These are phyloP conservation scores for Candida nonsorbophila DNA, from an alignment of 805 yeast genomes.

Conservation along the genomic window DNA sequence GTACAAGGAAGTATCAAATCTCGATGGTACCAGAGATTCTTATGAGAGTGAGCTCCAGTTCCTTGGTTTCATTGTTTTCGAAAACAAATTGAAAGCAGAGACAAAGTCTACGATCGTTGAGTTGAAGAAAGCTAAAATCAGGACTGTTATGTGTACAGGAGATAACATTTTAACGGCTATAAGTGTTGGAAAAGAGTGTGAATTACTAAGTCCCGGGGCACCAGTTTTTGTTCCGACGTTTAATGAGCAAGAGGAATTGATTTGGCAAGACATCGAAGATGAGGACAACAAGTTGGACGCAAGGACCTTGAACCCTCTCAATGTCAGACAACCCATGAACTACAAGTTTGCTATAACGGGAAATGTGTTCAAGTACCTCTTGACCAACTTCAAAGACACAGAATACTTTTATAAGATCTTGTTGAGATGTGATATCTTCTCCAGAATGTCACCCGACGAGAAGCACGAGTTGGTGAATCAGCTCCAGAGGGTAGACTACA, in stretches of 20 bases:
- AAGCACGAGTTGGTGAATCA: slow-evolving; percentile 92
- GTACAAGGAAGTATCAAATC: slow-evolving; percentile 39
- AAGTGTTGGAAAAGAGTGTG: slow-evolving; percentile 86
- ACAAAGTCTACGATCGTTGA: slow-evolving; percentile 58
- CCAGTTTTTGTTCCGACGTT: slow-evolving; percentile 52
- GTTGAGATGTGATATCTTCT: slow-evolving; percentile 72
- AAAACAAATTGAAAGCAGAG: slow-evolving; percentile 75
- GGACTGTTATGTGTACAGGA: slow-evolving; percentile 96
- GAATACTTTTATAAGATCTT: slow-evolving; percentile 49
- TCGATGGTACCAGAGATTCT: slow-evolving; percentile 47
- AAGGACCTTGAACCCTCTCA: slow-evolving; percentile 49
- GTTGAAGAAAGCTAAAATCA: slow-evolving; percentile 61
- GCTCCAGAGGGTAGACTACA: slow-evolving; percentile 77
- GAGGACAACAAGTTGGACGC: slow-evolving; percentile 56
- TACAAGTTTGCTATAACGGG: slow-evolving; percentile 87
- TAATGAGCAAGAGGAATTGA: slow-evolving; percentile 38
- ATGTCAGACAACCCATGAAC: slow-evolving; percentile 17
- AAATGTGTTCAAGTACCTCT: slow-evolving; percentile 75
- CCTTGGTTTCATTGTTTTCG: slow-evolving; percentile 87
- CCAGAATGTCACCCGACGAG: slow-evolving; percentile 99
- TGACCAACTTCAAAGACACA: slow-evolving; percentile 47
- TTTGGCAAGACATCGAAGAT: slow-evolving; percentile 69
- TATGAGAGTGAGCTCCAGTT: slow-evolving; percentile 69
- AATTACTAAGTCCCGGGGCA: slow-evolving; percentile 45
- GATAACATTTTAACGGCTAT: slow-evolving; percentile 93